Evolutionary conservation across 1,284 basidiomycete species (phyloP).

Genomic region (Ceratobasidium sp.): DNA sequence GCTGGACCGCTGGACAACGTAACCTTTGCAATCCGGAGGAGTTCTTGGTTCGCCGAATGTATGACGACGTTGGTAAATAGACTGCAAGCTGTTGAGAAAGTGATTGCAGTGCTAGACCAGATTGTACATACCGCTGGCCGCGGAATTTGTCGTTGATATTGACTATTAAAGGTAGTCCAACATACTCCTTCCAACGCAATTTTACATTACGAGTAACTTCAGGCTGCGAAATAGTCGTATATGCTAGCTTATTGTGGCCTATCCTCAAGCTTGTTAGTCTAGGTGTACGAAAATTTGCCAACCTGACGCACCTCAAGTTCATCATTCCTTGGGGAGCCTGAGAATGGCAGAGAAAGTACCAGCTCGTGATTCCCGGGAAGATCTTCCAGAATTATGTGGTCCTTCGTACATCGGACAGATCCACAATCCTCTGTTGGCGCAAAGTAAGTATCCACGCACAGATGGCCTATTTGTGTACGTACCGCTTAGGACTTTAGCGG

Average conservation of each 20-base stretch:
- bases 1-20: slow-evolving; percentile 54
- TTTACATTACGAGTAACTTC: slow-evolving; percentile 59
- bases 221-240: slow-evolving; percentile 63
- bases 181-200: slow-evolving; percentile 54
- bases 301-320: slow-evolving; percentile 14
- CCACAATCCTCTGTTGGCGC: not conserved
- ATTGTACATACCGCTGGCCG: slow-evolving; percentile 58
- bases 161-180: slow-evolving; percentile 73
- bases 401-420: not conserved
- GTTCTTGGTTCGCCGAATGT: slow-evolving; percentile 72
- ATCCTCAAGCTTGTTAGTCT: not conserved
- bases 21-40: slow-evolving; percentile 68
- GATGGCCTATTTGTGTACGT: not conserved
- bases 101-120: not conserved
- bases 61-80: slow-evolving; percentile 82
- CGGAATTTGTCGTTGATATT: slow-evolving; percentile 89
- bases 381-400: not conserved
- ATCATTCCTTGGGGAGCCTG: slow-evolving; percentile 28
- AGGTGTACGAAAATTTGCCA: not conserved
- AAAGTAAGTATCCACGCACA: not conserved
- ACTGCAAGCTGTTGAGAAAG: slow-evolving; percentile 51
- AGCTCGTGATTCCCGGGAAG: not conserved
- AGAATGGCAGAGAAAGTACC: slow-evolving; percentile 21
- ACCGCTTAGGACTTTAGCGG: slow-evolving; percentile 25
- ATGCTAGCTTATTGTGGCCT: slow-evolving; percentile 46